Evolutionary conservation across 2,329 filamentous ascomycete species (phyloP).

Genomic region (Sporothrix inflata): DNA sequence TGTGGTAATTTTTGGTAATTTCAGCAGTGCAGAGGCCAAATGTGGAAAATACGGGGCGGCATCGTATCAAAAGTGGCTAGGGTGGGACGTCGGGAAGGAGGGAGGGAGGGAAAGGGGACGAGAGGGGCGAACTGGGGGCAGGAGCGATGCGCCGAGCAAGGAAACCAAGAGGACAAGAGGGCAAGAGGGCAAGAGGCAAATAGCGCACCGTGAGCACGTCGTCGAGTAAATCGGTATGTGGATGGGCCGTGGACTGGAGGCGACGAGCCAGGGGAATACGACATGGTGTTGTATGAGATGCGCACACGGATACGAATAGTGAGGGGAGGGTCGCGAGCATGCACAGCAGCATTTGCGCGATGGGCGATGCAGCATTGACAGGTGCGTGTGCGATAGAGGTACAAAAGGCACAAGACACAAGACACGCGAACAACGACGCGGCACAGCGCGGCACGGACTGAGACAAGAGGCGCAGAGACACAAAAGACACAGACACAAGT

Average conservation of each 20-base stretch:
- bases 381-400: background rate
- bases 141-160: slow-evolving; percentile 13
- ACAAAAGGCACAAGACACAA: background rate
- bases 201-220: background rate
- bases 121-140: background rate
- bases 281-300: slow-evolving; percentile 6
- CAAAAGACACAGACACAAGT: background rate
- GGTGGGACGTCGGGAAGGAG: background rate
- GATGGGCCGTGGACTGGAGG: background rate
- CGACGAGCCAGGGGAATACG: background rate
- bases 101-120: background rate
- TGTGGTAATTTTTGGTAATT: slow-evolving; percentile 7
- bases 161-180: slow-evolving; percentile 7
- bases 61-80: slow-evolving; percentile 28
- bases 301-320: background rate
- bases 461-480: slow-evolving; percentile 11
- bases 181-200: slow-evolving; percentile 4
- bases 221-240: slow-evolving; percentile 11
- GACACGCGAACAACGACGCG: slow-evolving; percentile 1
- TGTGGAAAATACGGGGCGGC: slow-evolving; percentile 23
- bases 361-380: slow-evolving; percentile 14
- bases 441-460: background rate
- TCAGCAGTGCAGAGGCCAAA: background rate
- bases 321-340: background rate
- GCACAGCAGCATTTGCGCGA: background rate